Evolutionary conservation across 805 yeast genomes (phyloP).

Genomic region (Starmerella etchellsii): DNA sequence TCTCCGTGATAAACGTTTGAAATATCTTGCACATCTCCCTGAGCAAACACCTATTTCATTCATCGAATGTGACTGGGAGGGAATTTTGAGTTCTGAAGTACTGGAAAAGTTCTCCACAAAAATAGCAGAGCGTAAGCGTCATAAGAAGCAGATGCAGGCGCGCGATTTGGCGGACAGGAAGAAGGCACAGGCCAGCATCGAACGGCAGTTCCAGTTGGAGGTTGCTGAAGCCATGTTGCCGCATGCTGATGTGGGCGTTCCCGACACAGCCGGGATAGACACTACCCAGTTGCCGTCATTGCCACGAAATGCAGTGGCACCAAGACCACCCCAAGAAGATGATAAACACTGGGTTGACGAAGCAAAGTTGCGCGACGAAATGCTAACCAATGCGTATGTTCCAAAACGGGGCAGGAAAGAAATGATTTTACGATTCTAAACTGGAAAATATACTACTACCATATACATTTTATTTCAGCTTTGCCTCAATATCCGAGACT

Average conservation of each 20-base stretch:
- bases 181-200: constrained; percentile 28
- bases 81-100: constrained; percentile 26
- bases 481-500: constrained; percentile 4
- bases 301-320: constrained; percentile 7
- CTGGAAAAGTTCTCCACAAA: constrained; percentile 21
- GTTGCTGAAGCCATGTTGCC: constrained; percentile 19
- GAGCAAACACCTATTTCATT: constrained; percentile 73
- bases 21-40: constrained; percentile 72
- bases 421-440: constrained; percentile 8
- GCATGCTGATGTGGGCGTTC: constrained; percentile 4
- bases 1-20: constrained; percentile 37
- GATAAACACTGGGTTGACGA: constrained; percentile 16
- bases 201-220: constrained; percentile 27
- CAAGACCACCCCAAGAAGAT: constrained; percentile 11
- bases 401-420: constrained; percentile 19
- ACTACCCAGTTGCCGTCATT: constrained; percentile 17
- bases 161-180: constrained; percentile 22
- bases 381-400: constrained; percentile 17
- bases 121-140: constrained; percentile 19
- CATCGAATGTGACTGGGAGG: constrained; percentile 73
- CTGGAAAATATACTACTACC: background rate
- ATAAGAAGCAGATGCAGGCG: constrained; percentile 17
- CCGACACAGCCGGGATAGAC: constrained; percentile 9
- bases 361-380: constrained; percentile 15
- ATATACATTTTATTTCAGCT: background rate